Conservation (phyloP, 805 yeast species). For the Starmerella bombi region DNA sequence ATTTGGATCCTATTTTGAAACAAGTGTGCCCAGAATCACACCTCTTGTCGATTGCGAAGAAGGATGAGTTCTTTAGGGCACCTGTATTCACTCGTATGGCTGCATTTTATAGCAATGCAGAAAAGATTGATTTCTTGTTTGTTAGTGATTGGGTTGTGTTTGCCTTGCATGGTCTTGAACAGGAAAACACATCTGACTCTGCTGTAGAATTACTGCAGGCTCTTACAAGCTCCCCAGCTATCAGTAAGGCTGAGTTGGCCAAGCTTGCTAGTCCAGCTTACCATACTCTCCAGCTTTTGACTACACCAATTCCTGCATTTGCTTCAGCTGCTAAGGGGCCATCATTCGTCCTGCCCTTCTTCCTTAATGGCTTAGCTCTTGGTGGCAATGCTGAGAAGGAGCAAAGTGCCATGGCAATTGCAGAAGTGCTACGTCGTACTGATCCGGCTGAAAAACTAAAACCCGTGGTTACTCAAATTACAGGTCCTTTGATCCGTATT, state of each 20-base stretch:
- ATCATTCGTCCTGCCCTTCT: conserved; percentile 74
- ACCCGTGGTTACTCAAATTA: conserved; percentile 81
- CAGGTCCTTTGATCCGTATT: conserved; percentile 96
- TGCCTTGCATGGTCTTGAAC: conserved; percentile 41
- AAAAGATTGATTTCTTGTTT: conserved; percentile 39
- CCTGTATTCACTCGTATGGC: conserved; percentile 47
- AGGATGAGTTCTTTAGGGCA: conserved; percentile 50
- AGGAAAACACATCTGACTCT: conserved; percentile 49
- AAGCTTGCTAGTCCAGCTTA: conserved; percentile 67
- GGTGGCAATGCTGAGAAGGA: conserved; percentile 79
- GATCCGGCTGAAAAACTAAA: conserved; percentile 61
- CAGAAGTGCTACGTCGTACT: conserved; percentile 72
- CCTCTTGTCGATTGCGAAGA: conserved; percentile 58
- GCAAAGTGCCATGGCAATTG: conserved; percentile 74
- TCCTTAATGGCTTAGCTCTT: conserved; percentile 89
- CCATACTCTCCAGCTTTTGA: conserved; percentile 55
- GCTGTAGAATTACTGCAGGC: conserved; percentile 53
- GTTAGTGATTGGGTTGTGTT: conserved; percentile 61
- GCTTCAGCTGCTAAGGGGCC: conserved; percentile 63
- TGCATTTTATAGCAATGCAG: conserved; percentile 44
- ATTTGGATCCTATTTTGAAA: conserved; percentile 62
- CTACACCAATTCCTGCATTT: conserved; percentile 53
- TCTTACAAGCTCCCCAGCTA: conserved; percentile 42
- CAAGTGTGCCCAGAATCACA: conserved; percentile 38
- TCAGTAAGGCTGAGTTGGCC: conserved; percentile 66